Base-by-base conservation (phyloP, 2,329 filamentous ascomycete genomes). In the Aspergillus tamarii region DNA sequence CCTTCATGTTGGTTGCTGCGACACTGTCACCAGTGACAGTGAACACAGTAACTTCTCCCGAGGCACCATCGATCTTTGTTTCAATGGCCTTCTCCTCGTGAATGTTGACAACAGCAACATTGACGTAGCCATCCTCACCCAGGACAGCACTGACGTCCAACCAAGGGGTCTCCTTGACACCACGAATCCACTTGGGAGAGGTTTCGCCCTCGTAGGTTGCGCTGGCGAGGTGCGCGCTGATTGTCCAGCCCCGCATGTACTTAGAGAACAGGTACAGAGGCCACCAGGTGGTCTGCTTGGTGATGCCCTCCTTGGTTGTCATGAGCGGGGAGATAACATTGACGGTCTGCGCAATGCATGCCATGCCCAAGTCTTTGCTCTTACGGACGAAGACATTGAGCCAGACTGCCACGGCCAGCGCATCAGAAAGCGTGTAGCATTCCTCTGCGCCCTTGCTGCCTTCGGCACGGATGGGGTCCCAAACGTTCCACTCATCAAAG, bases 401-500 rank as follows among this genome's bases (percentile, higher is more conserved):
- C 86, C 89, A 93, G 23, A 91, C 84, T 3, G 85, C 86, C 0
- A 93, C 90, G n/a, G 90, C 91, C 19, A 93, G 82, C 1, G 89
- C 90, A 68, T 93, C 91, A 0, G 89, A 91, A 9, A 93, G 84
- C 0, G 88, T 92, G 79, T 93, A 92, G 70, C 78, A 81, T 74
- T 93, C 90, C 77, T 93, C 91, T 7, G 89, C 91, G 19, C 91
- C 91, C 64, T 85, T 76, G 70, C 90, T 87, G 19, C 91, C 91
- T 0, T 89, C 89, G 0, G 91, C 90, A 10, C 90, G 86, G 59
- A 84, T 82, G 0, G 90, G 89, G 70, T 92, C 90, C 91, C 91
- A 94, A 10, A 93, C 90, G 74, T 93, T 94, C 91, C 91, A 93
- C 77, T 93, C 91, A 74, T 94, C 91, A 73, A 93, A 93, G 82